These are phyloP conservation scores for Fraxinus paxiana DNA, from an alignment of 305 asterid species.

Conservation along the genomic window DNA sequence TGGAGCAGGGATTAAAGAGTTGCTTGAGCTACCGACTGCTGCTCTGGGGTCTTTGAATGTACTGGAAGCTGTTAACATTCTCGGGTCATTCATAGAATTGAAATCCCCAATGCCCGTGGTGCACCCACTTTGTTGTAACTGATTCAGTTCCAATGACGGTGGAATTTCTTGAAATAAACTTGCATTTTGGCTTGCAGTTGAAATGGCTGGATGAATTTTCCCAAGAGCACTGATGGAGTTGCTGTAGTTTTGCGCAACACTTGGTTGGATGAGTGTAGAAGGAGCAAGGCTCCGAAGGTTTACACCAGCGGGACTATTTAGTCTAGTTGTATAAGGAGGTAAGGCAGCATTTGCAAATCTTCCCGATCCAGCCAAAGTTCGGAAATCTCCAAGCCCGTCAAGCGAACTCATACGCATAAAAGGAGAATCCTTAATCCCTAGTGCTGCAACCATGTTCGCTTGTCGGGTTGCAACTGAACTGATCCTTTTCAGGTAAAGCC, in stretches of 20 bases:
- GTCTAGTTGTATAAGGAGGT: slow-evolving; percentile 53
- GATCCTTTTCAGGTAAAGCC: slow-evolving; percentile 84
- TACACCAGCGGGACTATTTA: slow-evolving; percentile 57
- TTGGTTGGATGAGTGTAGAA: slow-evolving; percentile 45
- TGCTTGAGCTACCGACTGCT: slow-evolving; percentile 35
- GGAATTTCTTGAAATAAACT: slow-evolving; percentile 63
- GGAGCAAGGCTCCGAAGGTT: slow-evolving; percentile 48
- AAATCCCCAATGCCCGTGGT: slow-evolving; percentile 27
- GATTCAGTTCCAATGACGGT: slow-evolving; percentile 65
- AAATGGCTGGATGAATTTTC: slow-evolving; percentile 48
- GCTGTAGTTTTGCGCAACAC: slow-evolving; percentile 43
- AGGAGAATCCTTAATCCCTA: slow-evolving; percentile 69
- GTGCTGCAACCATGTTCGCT: slow-evolving; percentile 73
- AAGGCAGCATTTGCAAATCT: slow-evolving; percentile 40
- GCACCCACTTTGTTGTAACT: slow-evolving; percentile 43
- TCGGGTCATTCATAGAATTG: slow-evolving; percentile 42
- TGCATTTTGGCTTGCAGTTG: slow-evolving; percentile 44
- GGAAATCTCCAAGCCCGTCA: slow-evolving; percentile 66
- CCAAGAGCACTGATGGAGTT: slow-evolving; percentile 39
- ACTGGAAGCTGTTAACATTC: slow-evolving; percentile 36
- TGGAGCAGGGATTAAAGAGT: slow-evolving; percentile 31
- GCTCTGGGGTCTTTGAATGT: slow-evolving; percentile 36
- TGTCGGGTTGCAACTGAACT: slow-evolving; percentile 75
- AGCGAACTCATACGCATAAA: slow-evolving; percentile 59
- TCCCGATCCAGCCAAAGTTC: slow-evolving; percentile 55